Conservation (phyloP, 1,284 basidiomycete genomes). For the Apiotrichum domesticum region DNA sequence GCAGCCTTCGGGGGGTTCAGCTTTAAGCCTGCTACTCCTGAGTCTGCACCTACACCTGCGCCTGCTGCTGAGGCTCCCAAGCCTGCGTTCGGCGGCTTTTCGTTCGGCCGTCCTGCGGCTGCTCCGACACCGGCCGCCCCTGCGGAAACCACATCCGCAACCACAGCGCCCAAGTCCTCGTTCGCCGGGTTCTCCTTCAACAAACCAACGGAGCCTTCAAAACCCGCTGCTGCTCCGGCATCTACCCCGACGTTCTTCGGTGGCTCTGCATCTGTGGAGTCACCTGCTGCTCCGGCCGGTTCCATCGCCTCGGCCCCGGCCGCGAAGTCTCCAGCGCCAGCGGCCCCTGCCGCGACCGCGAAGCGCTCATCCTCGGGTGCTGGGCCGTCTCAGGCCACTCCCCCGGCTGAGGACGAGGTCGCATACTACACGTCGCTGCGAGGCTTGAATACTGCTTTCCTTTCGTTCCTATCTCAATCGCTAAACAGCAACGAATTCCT, state of each 20-base stretch:
- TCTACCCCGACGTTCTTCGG: background rate
- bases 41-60: background rate
- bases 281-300: conserved; percentile 4
- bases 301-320: conserved; percentile 1
- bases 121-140: background rate
- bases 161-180: conserved; percentile 14
- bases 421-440: conserved; percentile 69
- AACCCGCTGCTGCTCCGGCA: conserved; percentile 1
- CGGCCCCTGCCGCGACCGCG: conserved; percentile 15
- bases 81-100: conserved; percentile 22
- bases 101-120: conserved; percentile 10
- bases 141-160: conserved; percentile 1
- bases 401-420: conserved; percentile 41
- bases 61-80: conserved; percentile 4
- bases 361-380: conserved; percentile 25
- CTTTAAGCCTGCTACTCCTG: conserved; percentile 1
- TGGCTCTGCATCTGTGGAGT: background rate
- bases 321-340: conserved; percentile 4
- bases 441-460: conserved; percentile 69
- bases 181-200: conserved; percentile 27
- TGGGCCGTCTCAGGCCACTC: conserved; percentile 18
- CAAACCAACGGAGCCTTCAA: background rate
- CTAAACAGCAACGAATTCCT: conserved; percentile 68
- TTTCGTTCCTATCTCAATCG: conserved; percentile 58
- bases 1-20: conserved; percentile 21